Percentiles rank a stretch among this genome's conserved stretches.
phyloP scores from a whole-genome alignment of 2,329 filamentous ascomycete genomes.

The Penicillium sp. region DNA sequence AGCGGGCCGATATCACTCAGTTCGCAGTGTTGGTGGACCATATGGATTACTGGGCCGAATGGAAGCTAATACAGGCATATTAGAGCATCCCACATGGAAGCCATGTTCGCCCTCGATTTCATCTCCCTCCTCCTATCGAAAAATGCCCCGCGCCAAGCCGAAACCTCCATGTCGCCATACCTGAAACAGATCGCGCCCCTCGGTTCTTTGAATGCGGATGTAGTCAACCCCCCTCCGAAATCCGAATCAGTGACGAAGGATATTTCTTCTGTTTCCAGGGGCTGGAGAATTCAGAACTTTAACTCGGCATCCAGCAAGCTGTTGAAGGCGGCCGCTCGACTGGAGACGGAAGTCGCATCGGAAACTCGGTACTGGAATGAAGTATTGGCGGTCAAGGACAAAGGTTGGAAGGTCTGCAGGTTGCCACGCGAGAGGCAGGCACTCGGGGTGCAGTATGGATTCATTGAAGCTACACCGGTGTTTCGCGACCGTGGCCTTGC shows the following conservation, averaged over 20 bases:
- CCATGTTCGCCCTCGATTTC: slow-evolving; percentile 73
- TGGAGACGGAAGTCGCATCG: slow-evolving; percentile 73
- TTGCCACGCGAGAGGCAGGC: slow-evolving; percentile 71
- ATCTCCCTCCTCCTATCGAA: slow-evolving; percentile 83
- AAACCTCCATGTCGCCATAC: slow-evolving; percentile 67
- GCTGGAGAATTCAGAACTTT: slow-evolving; percentile 78
- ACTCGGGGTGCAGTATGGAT: slow-evolving; percentile 85
- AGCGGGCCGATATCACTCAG: slow-evolving; percentile 46
- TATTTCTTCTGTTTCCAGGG: slow-evolving; percentile 55
- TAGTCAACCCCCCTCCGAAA: slow-evolving; percentile 61
- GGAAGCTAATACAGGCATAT: slow-evolving; percentile 3
- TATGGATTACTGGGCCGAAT: not conserved
- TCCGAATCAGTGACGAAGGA: slow-evolving; percentile 58
- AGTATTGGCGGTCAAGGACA: slow-evolving; percentile 74
- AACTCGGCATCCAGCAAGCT: slow-evolving; percentile 73
- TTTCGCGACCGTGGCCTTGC: slow-evolving; percentile 75
- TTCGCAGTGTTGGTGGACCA: slow-evolving; percentile 40
- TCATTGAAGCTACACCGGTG: slow-evolving; percentile 67
- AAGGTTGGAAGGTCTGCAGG: slow-evolving; percentile 82
- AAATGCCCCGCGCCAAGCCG: slow-evolving; percentile 69
- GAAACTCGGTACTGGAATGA: slow-evolving; percentile 91
- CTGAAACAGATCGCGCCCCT: slow-evolving; percentile 71
- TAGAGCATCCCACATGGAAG: slow-evolving; percentile 48
- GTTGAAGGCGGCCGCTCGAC: slow-evolving; percentile 66
- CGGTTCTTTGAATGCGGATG: slow-evolving; percentile 71